phyloP scores from a whole-genome alignment of 768 basidiomycete species.

The Russula brevipes region DNA sequence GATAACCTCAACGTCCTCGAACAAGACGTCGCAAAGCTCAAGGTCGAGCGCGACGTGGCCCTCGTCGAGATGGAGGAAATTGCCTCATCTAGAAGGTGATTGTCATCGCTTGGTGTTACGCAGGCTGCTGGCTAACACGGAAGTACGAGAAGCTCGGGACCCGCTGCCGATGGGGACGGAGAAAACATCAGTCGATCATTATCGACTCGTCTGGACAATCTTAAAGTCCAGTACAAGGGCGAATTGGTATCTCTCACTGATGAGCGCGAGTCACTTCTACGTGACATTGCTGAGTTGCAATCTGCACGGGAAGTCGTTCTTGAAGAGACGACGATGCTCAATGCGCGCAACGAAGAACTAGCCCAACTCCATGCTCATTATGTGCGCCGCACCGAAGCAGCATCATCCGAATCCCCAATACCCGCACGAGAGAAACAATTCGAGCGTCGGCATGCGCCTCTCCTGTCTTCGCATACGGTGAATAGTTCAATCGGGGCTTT shows the following conservation, averaged over 20 bases:
- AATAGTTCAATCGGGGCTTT: constrained; percentile 17
- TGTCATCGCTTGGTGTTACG: constrained; percentile 12
- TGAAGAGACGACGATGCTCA: constrained; percentile 88
- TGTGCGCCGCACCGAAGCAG: constrained; percentile 63
- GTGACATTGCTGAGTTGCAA: constrained; percentile 84
- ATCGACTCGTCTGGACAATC: constrained; percentile 76
- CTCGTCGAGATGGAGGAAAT: constrained; percentile 93
- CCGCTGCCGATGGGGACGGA: constrained; percentile 23
- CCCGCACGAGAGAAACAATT: constrained; percentile 9
- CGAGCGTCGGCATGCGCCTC: constrained; percentile 9
- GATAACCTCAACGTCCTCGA: constrained; percentile 75
- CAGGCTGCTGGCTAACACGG: background rate
- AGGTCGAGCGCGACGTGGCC: constrained; percentile 85
- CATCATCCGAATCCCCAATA: constrained; percentile 7
- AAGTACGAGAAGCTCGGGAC: constrained; percentile 24
- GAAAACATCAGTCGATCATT: constrained; percentile 54
- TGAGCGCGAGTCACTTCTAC: constrained; percentile 68
- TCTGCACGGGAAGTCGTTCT: constrained; percentile 80
- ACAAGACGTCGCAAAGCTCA: constrained; percentile 79
- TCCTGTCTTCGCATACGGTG: constrained; percentile 8
- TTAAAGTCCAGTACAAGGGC: constrained; percentile 82
- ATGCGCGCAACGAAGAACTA: constrained; percentile 88
- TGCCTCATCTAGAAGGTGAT: constrained; percentile 64
- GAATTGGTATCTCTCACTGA: constrained; percentile 82
- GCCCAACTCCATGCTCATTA: constrained; percentile 84